Evolutionary conservation across 352 stramenopile genomes (phyloP).

Genomic region (Poterioochromonas sp.): DNA sequence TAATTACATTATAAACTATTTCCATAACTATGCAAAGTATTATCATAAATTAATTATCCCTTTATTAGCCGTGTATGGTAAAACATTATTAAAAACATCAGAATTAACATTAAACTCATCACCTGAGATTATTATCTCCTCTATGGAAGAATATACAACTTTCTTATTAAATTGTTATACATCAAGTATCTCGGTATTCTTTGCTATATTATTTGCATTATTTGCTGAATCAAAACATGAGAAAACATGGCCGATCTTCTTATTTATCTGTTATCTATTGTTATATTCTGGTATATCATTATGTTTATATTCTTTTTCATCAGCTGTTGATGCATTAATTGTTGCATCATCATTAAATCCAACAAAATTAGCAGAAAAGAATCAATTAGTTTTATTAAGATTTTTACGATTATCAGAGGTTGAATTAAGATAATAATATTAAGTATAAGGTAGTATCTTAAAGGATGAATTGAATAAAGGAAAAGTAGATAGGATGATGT

Average conservation of each 20-base stretch:
- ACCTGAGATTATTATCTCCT: neutral
- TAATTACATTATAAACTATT: neutral
- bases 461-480: no score
- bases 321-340: slow-evolving; percentile 28
- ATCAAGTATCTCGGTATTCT: neutral
- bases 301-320: neutral
- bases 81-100: neutral
- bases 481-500: no score
- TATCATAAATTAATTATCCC: neutral
- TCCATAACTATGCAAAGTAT: neutral
- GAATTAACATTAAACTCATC: neutral
- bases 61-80: slow-evolving; percentile 24
- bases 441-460: no score
- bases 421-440: slow-evolving; percentile 32
- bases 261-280: slow-evolving; percentile 14
- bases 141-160: neutral
- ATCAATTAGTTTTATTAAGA: slow-evolving; percentile 13
- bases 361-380: neutral
- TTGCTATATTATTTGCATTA: slow-evolving; percentile 21
- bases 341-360: slow-evolving; percentile 9
- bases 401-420: slow-evolving; percentile 20
- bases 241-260: slow-evolving; percentile 4
- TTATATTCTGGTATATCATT: neutral
- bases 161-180: neutral
- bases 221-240: neutral